Evolutionary conservation across 768 basidiomycete genomes (phyloP).

Genomic region (Termitomyces sp.): DNA sequence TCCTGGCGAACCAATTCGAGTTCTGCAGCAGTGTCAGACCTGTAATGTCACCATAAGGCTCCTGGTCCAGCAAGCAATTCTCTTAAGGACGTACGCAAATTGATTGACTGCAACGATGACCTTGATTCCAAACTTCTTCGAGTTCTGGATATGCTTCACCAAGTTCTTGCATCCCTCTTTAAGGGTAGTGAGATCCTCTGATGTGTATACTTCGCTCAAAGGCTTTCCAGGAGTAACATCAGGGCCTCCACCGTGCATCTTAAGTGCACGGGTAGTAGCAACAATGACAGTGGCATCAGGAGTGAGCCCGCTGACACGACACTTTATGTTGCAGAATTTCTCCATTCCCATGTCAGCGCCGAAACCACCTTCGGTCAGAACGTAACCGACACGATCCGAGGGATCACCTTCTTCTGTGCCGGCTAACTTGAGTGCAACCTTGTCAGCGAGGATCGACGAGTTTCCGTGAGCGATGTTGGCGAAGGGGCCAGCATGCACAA

Average conservation of each 20-base stretch:
- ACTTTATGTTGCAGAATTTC: slow-evolving; percentile 99
- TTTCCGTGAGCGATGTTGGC: slow-evolving; percentile 99
- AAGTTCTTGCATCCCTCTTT: slow-evolving; percentile 92
- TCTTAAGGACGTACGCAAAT: slow-evolving; percentile 68
- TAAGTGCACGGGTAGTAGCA: slow-evolving; percentile 94
- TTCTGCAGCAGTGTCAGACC: slow-evolving; percentile 88
- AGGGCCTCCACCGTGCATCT: slow-evolving; percentile 99
- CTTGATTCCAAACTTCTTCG: slow-evolving; percentile 93
- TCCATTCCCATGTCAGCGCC: slow-evolving; percentile 99
- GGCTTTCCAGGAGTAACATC: slow-evolving; percentile 96
- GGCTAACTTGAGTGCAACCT: slow-evolving; percentile 93
- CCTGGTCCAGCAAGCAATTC: not conserved
- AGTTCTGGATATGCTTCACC: slow-evolving; percentile 89
- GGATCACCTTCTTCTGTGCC: slow-evolving; percentile 91
- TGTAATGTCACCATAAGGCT: slow-evolving; percentile 23
- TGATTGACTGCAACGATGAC: slow-evolving; percentile 94
- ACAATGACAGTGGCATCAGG: slow-evolving; percentile 96
- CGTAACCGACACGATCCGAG: slow-evolving; percentile 80
- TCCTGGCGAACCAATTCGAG: slow-evolving; percentile 78
- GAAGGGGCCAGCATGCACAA: slow-evolving; percentile 98
- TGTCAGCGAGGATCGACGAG: slow-evolving; percentile 97
- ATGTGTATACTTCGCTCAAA: slow-evolving; percentile 88
- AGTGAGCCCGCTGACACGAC: slow-evolving; percentile 84
- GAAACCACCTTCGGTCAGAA: slow-evolving; percentile 97
- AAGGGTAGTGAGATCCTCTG: slow-evolving; percentile 86